These are phyloP conservation scores for Nicotiana noctiflora DNA, from an alignment of 257 asterid species.

Conservation along the genomic window DNA sequence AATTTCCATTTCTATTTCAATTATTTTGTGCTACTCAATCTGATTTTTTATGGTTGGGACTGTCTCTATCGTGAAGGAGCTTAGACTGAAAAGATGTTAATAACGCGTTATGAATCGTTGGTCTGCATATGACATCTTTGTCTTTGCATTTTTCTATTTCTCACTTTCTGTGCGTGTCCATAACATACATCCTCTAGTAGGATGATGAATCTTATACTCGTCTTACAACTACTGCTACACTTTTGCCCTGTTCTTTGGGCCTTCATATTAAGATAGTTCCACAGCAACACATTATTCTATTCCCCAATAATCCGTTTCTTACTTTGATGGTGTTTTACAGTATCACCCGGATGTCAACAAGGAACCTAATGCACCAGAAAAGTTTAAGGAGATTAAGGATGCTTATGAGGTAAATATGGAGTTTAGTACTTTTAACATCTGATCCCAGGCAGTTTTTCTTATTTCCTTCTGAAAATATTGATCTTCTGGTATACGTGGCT, in stretches of 20 bases:
- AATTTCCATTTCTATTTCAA: neutral
- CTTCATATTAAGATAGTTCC: neutral
- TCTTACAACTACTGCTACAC: neutral
- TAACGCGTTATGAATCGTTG: neutral
- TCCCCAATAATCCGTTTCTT: neutral
- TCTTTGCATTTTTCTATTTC: neutral
- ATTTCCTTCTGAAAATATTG: slow-evolving; percentile 1
- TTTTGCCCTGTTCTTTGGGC: neutral
- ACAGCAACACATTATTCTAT: neutral
- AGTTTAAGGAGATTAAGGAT: slow-evolving; percentile 91
- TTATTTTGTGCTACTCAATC: neutral
- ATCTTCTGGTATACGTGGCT: neutral
- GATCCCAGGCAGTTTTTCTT: neutral
- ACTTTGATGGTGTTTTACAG: slow-evolving; percentile 32
- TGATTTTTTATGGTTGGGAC: neutral
- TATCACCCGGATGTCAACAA: slow-evolving; percentile 97
- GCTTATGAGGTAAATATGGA: slow-evolving; percentile 84
- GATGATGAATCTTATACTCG: neutral
- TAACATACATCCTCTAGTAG: neutral
- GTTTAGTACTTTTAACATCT: neutral
- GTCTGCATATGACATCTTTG: neutral
- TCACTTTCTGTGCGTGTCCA: neutral
- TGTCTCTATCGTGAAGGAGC: neutral
- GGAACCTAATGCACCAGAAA: slow-evolving; percentile 93
- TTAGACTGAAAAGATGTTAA: neutral